phyloP scores from a whole-genome alignment of 441 rosid genomes.

The California macrophylla region DNA sequence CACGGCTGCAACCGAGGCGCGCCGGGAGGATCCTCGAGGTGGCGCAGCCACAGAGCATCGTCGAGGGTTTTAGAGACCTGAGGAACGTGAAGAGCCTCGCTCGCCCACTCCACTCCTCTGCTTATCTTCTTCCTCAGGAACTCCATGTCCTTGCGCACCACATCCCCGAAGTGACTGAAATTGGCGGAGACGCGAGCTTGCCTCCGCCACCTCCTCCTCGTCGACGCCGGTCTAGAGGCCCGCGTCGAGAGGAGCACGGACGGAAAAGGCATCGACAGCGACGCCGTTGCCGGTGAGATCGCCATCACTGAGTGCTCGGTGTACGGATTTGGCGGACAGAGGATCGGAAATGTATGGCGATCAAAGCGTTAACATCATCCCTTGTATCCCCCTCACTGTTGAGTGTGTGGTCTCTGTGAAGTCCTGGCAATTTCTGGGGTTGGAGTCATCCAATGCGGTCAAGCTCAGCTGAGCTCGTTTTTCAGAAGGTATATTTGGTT shows the following conservation, averaged over 20 bases:
- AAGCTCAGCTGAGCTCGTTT: not conserved
- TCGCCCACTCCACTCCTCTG: slow-evolving; percentile 63
- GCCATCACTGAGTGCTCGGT: slow-evolving; percentile 18
- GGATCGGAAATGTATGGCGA: not conserved
- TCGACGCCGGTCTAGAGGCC: slow-evolving; percentile 26
- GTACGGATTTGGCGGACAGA: not conserved
- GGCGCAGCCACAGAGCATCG: slow-evolving; percentile 62
- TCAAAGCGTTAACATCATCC: not conserved
- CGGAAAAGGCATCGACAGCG: slow-evolving; percentile 15
- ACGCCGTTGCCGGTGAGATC: slow-evolving; percentile 21
- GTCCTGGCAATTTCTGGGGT: not conserved
- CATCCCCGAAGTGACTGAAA: slow-evolving; percentile 50
- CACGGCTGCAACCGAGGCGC: slow-evolving; percentile 31
- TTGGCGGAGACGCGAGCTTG: slow-evolving; percentile 35
- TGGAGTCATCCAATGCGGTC: not conserved
- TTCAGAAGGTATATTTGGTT: not conserved
- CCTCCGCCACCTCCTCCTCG: slow-evolving; percentile 22
- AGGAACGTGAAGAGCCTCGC: slow-evolving; percentile 46
- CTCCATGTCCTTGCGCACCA: slow-evolving; percentile 51
- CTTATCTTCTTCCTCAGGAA: slow-evolving; percentile 47
- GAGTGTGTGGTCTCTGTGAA: not conserved
- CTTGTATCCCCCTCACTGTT: not conserved
- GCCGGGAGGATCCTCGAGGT: slow-evolving; percentile 48
- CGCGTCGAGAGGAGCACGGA: slow-evolving; percentile 16
- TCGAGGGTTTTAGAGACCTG: slow-evolving; percentile 47